phyloP scores from a whole-genome alignment of 2,329 filamentous ascomycete species.

The Elsinoe batatas region DNA sequence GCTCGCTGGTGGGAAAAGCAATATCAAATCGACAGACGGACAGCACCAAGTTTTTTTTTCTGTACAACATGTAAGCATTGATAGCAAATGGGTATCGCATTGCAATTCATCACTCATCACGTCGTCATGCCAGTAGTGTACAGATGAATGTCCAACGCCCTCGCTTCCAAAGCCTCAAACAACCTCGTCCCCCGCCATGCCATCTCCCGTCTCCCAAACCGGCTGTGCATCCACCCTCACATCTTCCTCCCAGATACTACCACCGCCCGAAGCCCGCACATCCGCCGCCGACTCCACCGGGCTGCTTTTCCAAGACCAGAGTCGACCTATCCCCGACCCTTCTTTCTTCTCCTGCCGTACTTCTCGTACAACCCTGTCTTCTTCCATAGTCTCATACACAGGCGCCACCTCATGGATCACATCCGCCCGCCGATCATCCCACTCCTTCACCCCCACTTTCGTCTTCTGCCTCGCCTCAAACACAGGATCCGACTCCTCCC shows the following conservation, averaged over 20 bases:
- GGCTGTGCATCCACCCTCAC: not conserved
- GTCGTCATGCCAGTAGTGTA: not conserved
- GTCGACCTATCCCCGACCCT: not conserved
- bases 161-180: not conserved
- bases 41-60: not conserved
- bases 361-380: slow-evolving; percentile 3
- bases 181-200: slow-evolving; percentile 3
- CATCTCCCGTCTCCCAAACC: slow-evolving; percentile 11
- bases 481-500: not conserved
- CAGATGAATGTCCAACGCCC: slow-evolving; percentile 3
- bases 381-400: slow-evolving; percentile 7
- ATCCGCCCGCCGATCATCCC: not conserved
- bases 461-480: not conserved
- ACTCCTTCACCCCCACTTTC: not conserved
- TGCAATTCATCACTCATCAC: slow-evolving; percentile 5
- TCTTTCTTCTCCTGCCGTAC: not conserved
- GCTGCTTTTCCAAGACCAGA: slow-evolving; percentile 10
- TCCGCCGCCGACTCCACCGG: slow-evolving; percentile 4
- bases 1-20: not conserved
- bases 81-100: not conserved
- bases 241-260: not conserved
- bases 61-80: not conserved
- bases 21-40: slow-evolving; percentile 8
- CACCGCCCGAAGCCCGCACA: not conserved
- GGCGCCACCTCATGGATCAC: not conserved